A percentile compares a stretch with the other conserved stretches of the same genome.
phyloP scores from a whole-genome alignment of 1,139 yeast genomes.

The Lodderomyces orthopsilosis region DNA sequence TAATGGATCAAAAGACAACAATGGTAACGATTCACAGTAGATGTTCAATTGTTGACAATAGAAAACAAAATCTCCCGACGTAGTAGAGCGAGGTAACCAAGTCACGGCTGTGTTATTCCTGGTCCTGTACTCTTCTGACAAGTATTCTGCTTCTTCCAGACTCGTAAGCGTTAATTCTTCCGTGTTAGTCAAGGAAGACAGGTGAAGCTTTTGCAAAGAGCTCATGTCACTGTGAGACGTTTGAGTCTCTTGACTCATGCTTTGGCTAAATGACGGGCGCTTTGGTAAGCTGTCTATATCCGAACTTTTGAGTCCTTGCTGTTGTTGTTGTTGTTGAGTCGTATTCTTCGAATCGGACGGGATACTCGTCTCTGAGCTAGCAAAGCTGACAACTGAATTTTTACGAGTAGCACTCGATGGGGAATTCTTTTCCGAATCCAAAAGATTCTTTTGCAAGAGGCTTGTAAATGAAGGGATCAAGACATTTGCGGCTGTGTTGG shows the following conservation, averaged over 20 bases:
- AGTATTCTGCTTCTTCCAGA: slow-evolving; percentile 38
- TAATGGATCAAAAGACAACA: slow-evolving; percentile 24
- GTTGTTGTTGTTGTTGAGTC: too few species aligned
- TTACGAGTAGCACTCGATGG: slow-evolving; percentile 38
- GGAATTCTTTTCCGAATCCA: slow-evolving; percentile 30
- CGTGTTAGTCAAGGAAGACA: neutral
- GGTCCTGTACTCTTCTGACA: slow-evolving; percentile 31
- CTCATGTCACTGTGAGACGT: neutral
- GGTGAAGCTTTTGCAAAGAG: neutral
- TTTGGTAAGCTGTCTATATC: neutral
- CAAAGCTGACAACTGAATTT: slow-evolving; percentile 49
- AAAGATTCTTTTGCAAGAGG: slow-evolving; percentile 36
- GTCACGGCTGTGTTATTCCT: slow-evolving; percentile 27
- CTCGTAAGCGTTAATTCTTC: slow-evolving; percentile 19
- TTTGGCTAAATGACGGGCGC: neutral
- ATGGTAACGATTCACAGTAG: slow-evolving; percentile 56
- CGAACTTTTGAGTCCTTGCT: neutral
- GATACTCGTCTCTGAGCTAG: slow-evolving; percentile 39
- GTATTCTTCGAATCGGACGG: slow-evolving; percentile 16
- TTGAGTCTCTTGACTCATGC: neutral
- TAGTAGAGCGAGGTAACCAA: slow-evolving; percentile 59
- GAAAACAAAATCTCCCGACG: slow-evolving; percentile 54
- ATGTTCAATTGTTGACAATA: slow-evolving; percentile 59
- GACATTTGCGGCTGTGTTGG: slow-evolving; percentile 51
- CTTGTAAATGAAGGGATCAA: slow-evolving; percentile 45